These are phyloP conservation scores for Vitis rotundifolia DNA, from an alignment of 164 flowering plant genomes.

Conservation along the genomic window DNA sequence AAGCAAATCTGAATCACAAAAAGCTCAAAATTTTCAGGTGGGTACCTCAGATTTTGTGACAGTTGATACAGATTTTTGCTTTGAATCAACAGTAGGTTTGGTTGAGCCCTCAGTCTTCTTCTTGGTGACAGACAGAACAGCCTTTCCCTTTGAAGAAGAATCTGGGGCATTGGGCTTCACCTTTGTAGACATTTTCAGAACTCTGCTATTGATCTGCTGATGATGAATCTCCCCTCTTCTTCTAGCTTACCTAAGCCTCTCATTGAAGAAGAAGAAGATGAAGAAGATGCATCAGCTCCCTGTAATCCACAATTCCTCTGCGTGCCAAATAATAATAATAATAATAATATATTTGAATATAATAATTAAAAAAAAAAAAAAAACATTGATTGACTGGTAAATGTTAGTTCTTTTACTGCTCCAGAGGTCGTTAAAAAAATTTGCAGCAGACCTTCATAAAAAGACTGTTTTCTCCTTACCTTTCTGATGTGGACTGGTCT, in stretches of 20 bases:
- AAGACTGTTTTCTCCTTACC: conserved; percentile 1
- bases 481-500: too few relatives aligned
- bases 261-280: neutral
- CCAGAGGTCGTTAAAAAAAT: neutral
- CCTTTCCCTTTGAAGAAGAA: conserved; percentile 38
- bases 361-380: too few relatives aligned
- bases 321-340: too few relatives aligned
- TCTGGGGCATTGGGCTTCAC: conserved; percentile 30
- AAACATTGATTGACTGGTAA: neutral
- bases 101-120: conserved; percentile 50
- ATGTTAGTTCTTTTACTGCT: neutral
- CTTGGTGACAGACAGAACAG: conserved; percentile 29
- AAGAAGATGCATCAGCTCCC: neutral
- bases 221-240: conserved; percentile 5
- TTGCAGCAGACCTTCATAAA: neutral
- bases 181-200: conserved; percentile 13
- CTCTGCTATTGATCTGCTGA: conserved; percentile 4
- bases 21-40: neutral
- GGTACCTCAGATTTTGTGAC: conserved; percentile 56
- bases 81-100: conserved; percentile 37
- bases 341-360: too few relatives aligned
- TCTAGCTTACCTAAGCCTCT: neutral
- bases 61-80: conserved; percentile 34
- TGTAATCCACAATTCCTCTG: neutral
- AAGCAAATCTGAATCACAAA: neutral